Percentiles rank a stretch among this genome's conserved stretches.
Evolutionary conservation across 108 stramenopile genomes (phyloP).

Genomic region (Cyclotella atomus): DNA sequence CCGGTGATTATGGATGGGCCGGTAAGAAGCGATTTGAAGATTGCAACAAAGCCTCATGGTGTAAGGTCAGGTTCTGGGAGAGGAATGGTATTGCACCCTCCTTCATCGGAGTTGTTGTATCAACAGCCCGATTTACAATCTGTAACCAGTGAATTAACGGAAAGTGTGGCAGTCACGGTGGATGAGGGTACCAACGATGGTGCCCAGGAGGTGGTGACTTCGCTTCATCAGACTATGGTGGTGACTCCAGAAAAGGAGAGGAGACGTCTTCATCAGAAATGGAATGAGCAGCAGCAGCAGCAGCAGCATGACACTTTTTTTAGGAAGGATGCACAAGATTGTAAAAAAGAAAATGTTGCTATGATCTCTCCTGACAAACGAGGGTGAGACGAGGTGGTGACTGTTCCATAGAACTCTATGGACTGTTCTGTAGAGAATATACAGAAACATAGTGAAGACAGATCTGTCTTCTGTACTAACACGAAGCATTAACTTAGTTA

Average conservation of each 20-base stretch:
- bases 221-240: neutral
- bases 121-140: neutral
- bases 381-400: neutral
- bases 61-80: neutral
- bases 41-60: neutral
- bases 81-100: slow-evolving; percentile 4
- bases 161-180: neutral
- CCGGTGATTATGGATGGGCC: slow-evolving; percentile 42
- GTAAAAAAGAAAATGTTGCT: slow-evolving; percentile 3
- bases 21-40: slow-evolving; percentile 11
- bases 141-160: neutral
- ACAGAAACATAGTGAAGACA: no score
- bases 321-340: neutral
- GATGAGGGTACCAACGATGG: slow-evolving; percentile 24
- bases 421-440: no score
- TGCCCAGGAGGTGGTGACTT: slow-evolving; percentile 20
- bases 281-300: no score
- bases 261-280: neutral
- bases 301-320: no score
- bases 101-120: neutral
- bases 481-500: no score
- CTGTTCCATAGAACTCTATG: no score
- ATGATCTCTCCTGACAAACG: slow-evolving; percentile 27
- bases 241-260: neutral
- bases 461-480: no score